These are phyloP conservation scores for Aspergillus mulundensis DNA, from an alignment of 495 filamentous ascomycete genomes.

Conservation along the genomic window DNA sequence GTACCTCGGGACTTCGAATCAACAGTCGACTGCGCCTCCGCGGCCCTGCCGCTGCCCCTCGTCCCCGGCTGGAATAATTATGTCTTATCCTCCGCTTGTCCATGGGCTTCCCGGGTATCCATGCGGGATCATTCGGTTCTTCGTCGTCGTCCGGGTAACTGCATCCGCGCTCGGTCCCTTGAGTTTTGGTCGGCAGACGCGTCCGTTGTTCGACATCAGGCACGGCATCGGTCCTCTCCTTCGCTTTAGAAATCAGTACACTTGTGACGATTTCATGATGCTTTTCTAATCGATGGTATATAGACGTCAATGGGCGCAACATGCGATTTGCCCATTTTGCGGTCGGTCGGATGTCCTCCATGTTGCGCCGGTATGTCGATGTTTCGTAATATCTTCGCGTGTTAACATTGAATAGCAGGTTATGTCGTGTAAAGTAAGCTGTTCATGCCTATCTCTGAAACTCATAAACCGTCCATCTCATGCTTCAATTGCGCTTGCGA, in stretches of 20 bases:
- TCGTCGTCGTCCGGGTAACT: conserved; percentile 31
- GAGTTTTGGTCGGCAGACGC: conserved; percentile 1
- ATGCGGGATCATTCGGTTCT: conserved; percentile 40
- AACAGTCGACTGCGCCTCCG: conserved; percentile 29
- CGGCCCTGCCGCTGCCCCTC: conserved; percentile 19
- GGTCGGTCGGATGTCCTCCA: conserved; percentile 42
- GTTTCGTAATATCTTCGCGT: not conserved
- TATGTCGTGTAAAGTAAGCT: not conserved
- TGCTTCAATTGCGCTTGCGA: conserved; percentile 1
- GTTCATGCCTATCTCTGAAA: not conserved
- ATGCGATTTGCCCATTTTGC: conserved; percentile 49
- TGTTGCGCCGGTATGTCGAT: conserved; percentile 17
- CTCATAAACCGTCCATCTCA: conserved; percentile 18
- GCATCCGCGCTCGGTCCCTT: conserved; percentile 8
- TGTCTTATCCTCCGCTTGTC: conserved; percentile 34
- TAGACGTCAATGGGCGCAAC: conserved; percentile 43
- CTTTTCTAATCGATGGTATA: conserved; percentile 44
- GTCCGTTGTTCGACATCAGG: not conserved
- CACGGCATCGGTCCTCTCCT: conserved; percentile 10
- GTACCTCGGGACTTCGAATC: conserved; percentile 37
- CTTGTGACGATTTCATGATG: conserved; percentile 38
- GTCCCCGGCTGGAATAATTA: conserved; percentile 35
- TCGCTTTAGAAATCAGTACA: conserved; percentile 27
- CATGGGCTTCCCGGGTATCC: conserved; percentile 35
- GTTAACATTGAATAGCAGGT: not conserved